A percentile compares a stretch with the other conserved stretches of the same genome.
Evolutionary conservation across 2,329 filamentous ascomycete genomes (phyloP).

Genomic region (Exophiala phaeomuriformis): DNA sequence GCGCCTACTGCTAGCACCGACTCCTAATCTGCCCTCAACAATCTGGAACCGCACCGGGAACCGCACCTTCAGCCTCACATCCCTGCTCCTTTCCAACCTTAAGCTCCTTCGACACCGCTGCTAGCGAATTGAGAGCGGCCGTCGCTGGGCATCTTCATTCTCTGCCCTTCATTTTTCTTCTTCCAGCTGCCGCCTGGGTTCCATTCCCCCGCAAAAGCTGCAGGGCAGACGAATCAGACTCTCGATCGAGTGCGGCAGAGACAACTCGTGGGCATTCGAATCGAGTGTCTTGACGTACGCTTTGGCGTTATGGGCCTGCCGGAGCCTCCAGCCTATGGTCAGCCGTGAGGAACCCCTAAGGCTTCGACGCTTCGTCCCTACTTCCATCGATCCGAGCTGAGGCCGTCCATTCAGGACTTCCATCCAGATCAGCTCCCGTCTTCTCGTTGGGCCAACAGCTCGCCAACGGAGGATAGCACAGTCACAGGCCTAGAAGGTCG

Average conservation of each 20-base stretch:
- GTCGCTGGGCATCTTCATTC: background rate
- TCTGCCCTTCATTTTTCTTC: background rate
- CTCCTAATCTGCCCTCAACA: background rate
- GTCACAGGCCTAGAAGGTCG: too few species aligned
- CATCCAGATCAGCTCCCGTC: too few species aligned
- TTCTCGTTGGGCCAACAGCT: too few species aligned
- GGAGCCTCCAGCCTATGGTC: background rate
- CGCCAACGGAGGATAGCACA: too few species aligned
- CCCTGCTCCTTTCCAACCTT: background rate
- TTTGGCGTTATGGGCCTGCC: background rate
- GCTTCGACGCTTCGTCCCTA: background rate
- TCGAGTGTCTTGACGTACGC: conserved; percentile 7
- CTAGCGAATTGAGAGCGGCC: background rate
- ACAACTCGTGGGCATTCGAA: conserved; percentile 1
- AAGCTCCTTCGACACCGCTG: background rate
- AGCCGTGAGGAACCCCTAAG: background rate
- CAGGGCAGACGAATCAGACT: background rate
- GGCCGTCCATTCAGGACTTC: conserved; percentile 1
- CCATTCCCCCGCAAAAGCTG: conserved; percentile 15
- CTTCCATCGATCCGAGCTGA: conserved; percentile 15
- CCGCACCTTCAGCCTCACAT: background rate
- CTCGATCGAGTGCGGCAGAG: conserved; percentile 2
- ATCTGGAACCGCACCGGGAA: background rate
- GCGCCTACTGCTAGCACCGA: background rate
- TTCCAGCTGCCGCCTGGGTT: conserved; percentile 6